A percentile compares a stretch with the other conserved stretches of the same genome.
phyloP scores from a whole-genome alignment of 177 flowering plant species.

The Vitis hybrid region DNA sequence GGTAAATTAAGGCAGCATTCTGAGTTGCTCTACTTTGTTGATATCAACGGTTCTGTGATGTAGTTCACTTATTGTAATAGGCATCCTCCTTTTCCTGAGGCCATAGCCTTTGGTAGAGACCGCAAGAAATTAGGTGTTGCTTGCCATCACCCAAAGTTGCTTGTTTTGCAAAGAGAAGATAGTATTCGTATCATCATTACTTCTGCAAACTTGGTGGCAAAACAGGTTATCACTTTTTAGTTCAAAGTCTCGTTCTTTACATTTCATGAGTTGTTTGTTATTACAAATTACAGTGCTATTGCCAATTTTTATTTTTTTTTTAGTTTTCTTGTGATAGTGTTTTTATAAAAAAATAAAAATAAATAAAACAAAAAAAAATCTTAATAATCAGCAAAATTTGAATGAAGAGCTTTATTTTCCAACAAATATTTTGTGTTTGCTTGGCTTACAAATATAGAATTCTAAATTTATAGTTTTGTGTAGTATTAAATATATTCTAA shows the following conservation, averaged over 20 bases:
- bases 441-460: too few relatives aligned
- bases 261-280: neutral
- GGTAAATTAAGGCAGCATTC: neutral
- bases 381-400: too few relatives aligned
- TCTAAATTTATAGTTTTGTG: too few relatives aligned
- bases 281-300: too few relatives aligned
- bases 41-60: neutral
- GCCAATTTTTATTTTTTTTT: too few relatives aligned
- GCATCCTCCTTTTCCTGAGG: constrained; percentile 88
- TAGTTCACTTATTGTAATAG: constrained; percentile 29
- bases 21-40: neutral
- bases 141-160: constrained; percentile 91
- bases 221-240: constrained; percentile 53
- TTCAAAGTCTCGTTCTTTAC: constrained; percentile 1
- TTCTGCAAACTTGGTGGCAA: constrained; percentile 84
- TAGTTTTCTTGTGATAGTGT: too few relatives aligned
- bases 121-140: constrained; percentile 73
- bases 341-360: too few relatives aligned
- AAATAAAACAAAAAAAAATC: too few relatives aligned
- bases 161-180: constrained; percentile 77
- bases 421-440: too few relatives aligned
- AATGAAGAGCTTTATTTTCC: too few relatives aligned
- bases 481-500: too few relatives aligned
- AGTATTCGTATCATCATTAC: constrained; percentile 72
- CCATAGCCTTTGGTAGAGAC: constrained; percentile 77